Evolutionary conservation across 495 filamentous ascomycete species (phyloP), one percentile per base, ranked within the genome.

Genomic region (Thozetella sp.): DNA sequence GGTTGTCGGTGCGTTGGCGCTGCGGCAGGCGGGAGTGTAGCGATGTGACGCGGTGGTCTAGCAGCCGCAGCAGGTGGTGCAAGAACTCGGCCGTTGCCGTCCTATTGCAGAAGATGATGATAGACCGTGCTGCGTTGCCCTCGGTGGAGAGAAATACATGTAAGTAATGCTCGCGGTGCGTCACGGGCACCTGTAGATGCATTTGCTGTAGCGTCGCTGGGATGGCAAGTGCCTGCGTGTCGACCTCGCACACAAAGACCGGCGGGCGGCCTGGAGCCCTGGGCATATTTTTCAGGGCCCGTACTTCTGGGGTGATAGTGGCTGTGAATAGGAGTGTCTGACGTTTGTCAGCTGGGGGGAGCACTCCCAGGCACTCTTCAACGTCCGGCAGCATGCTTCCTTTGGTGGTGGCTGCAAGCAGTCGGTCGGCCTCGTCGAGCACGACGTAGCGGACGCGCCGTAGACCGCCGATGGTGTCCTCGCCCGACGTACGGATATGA

Each of bases 241-340:
- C 89, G 60, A 97, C 88, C 71, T 98, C 94, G 68, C 90, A 95
- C 19, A 96, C 82, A 71, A 91, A 96, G 58, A 94, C 83, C n/a
- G 92, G 88, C 19, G 85, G 86, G 57, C 89, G 87, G 25, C 83
- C 82, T 2, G 80, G 73, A 15, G 85, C 71, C n/a, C 82, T 82
- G 13, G 93, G 88, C 68, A 90, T 80, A 25, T 87, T 81, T 70
- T 96, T 92, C 43, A 98, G 73, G 3, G 90, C 88, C 37, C 88
- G 86, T 10, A 99, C 91, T 75, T 98, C 94, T n/a, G 90, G 86
- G 0, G 96, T 98, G 23, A 98, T 82, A 2, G 95, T 99, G 13
- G 95, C 95, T 1, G 95, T 99, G 78, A 98, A 99, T n/a, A 98
- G 86, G 43, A 93, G 86, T 11, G 93, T 96, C 64, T 97, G 96